Evolutionary conservation across 179 eudicot species (phyloP).

Genomic region (Carnegiea gigantea): DNA sequence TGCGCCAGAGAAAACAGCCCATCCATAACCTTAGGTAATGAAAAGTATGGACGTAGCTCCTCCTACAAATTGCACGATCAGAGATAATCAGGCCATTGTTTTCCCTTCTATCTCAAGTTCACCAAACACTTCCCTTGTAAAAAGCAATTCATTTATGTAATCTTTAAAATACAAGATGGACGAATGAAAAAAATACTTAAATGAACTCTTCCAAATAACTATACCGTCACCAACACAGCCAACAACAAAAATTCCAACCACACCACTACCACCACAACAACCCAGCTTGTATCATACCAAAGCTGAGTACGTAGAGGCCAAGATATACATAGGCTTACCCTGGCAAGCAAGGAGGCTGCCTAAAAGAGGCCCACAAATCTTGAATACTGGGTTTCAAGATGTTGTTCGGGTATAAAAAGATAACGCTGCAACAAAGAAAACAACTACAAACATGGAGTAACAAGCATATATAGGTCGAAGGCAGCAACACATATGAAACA

Average conservation of each 20-base stretch:
- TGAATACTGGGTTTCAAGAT: no score
- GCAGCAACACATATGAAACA: no score
- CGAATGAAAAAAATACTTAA: neutral
- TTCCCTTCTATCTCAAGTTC: neutral
- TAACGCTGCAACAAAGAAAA: no score
- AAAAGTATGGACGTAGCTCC: constrained; percentile 94
- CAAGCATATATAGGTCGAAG: no score
- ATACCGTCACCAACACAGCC: neutral
- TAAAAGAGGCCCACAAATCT: no score
- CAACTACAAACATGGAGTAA: no score
- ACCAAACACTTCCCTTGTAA: neutral
- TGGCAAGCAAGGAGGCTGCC: neutral
- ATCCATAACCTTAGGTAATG: constrained; percentile 98
- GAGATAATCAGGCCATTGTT: constrained; percentile 18
- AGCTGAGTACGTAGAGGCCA: neutral
- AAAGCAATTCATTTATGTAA: neutral
- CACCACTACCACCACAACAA: neutral
- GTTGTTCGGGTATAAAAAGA: no score
- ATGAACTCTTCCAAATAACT: neutral
- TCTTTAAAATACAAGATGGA: neutral
- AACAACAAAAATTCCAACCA: neutral
- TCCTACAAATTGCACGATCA: constrained; percentile 50
- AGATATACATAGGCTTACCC: neutral
- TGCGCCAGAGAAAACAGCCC: constrained; percentile 88
- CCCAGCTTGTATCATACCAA: neutral